Evolutionary conservation across 192 early-diverging fungal species (phyloP), one percentile per base, ranked within the genome.

Genomic region (Gonapodya prolifera): DNA sequence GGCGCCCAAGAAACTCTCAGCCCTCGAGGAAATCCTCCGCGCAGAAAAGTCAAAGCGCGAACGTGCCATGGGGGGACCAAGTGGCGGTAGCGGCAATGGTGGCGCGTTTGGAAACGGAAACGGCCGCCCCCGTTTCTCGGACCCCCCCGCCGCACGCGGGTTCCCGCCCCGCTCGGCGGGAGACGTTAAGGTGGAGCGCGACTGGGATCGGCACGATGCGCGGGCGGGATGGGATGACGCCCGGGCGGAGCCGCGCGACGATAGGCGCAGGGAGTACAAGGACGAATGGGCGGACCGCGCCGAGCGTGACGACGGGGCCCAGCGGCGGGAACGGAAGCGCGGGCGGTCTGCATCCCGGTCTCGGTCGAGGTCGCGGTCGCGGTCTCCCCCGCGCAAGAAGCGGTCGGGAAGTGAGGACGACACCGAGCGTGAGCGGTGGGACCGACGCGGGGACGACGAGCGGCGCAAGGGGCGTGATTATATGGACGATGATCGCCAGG

Each of bases 21-120:
- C 89, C 0, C 84, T 88, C 80, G 89, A 91, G 69, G 82, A 89
- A 61, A 91, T 91, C 35, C 89, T 91, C 34, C 82, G 84, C 31
- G 83, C 84, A 32, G 90, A 91, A 34, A 81, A 82, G 79, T 34
- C 31, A 77, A 45, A 61, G 23, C 45, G 45, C 45, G 45, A 61
- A 23, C 45, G 45, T 61, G 45, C 45, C 45, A 16, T 23, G 8
- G 23, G 23, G 8, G 23, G 8, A 16, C 23, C 45, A 61, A 23
- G 45, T 61, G 45, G 45, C 8, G 45, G 45, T 61, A 61, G 45
- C 45, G 8, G 8, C 8, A n/a, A n/a, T n/a, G 45, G 8, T 23
- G 45, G 45, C 8, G 45, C 45, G 45, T 61, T 61, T 61, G 45
- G 8, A 8, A 61, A 61, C 23, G 45, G 8, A 8, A 61, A 61